phyloP scores from a whole-genome alignment of 495 filamentous ascomycete genomes.

The Neurospora hispaniola region DNA sequence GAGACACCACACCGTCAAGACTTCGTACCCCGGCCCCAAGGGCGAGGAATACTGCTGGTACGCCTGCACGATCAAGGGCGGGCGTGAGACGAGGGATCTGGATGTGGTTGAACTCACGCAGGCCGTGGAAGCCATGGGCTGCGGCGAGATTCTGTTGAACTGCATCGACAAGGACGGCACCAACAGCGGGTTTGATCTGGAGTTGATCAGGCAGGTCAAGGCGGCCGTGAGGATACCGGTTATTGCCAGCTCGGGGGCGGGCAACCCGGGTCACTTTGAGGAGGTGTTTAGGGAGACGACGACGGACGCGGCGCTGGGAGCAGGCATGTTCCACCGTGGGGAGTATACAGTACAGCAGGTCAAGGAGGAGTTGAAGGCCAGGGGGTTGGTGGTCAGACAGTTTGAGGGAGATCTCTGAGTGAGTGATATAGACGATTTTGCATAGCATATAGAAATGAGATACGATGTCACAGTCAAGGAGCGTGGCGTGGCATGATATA shows the following conservation, averaged over 20 bases:
- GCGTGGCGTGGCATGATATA: neutral
- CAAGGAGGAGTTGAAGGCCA: constrained; percentile 66
- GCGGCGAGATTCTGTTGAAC: constrained; percentile 89
- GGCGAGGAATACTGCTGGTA: constrained; percentile 92
- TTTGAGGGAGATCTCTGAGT: constrained; percentile 47
- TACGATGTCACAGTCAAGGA: neutral
- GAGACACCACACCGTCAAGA: constrained; percentile 65
- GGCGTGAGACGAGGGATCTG: constrained; percentile 79
- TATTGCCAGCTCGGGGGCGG: constrained; percentile 90
- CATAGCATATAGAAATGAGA: neutral
- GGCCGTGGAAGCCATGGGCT: constrained; percentile 93
- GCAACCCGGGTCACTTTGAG: constrained; percentile 77
- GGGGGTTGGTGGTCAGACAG: constrained; percentile 63
- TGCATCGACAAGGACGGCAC: constrained; percentile 97
- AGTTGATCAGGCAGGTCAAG: constrained; percentile 84
- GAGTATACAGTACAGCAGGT: constrained; percentile 93
- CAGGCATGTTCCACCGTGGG: constrained; percentile 93
- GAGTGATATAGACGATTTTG: neutral
- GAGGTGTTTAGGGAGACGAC: constrained; percentile 80
- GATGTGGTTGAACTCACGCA: constrained; percentile 78
- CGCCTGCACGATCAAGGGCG: constrained; percentile 92
- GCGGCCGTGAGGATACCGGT: constrained; percentile 76
- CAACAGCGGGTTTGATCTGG: constrained; percentile 89
- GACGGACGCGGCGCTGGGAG: constrained; percentile 87
- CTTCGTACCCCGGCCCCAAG: constrained; percentile 54